Evolutionary conservation across 2,329 filamentous ascomycete genomes (phyloP).

Genomic region (Hypoxylon rubiginosum): DNA sequence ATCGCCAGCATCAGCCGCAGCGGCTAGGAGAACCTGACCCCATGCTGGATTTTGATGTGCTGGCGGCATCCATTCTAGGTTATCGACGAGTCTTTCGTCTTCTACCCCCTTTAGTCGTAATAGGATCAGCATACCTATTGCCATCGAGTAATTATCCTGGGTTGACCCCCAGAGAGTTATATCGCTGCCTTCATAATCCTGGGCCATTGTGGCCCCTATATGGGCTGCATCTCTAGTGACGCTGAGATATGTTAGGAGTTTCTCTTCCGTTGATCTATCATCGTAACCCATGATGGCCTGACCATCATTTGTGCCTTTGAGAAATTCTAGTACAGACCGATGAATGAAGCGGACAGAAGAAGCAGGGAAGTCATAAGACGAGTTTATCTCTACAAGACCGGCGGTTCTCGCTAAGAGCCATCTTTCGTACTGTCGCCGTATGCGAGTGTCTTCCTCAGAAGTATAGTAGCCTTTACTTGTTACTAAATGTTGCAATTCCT

Average conservation of each 20-base stretch:
- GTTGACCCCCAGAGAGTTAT: too few relatives aligned
- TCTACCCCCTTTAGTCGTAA: background rate
- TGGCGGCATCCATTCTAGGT: too few relatives aligned
- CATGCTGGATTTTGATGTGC: too few relatives aligned
- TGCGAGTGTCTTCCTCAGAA: background rate
- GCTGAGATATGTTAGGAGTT: background rate
- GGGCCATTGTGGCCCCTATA: background rate
- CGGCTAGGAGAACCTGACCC: too few relatives aligned
- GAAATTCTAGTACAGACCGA: constrained; percentile 28
- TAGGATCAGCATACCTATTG: too few relatives aligned
- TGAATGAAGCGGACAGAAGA: constrained; percentile 13
- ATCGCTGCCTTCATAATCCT: too few relatives aligned
- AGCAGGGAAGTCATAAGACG: too few relatives aligned
- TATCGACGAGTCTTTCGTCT: too few relatives aligned
- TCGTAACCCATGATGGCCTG: constrained; percentile 4
- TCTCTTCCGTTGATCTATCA: background rate
- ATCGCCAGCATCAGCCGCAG: constrained; percentile 1
- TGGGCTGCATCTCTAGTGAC: background rate
- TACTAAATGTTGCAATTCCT: constrained; percentile 1
- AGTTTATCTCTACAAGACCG: constrained; percentile 23
- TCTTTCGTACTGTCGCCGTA: background rate
- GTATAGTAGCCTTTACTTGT: background rate
- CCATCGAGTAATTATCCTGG: background rate
- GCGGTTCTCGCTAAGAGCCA: constrained; percentile 17
- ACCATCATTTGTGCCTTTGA: constrained; percentile 21